Base-by-base conservation (phyloP, 2,329 filamentous ascomycete genomes). In the Boeremia lycopersici region DNA sequence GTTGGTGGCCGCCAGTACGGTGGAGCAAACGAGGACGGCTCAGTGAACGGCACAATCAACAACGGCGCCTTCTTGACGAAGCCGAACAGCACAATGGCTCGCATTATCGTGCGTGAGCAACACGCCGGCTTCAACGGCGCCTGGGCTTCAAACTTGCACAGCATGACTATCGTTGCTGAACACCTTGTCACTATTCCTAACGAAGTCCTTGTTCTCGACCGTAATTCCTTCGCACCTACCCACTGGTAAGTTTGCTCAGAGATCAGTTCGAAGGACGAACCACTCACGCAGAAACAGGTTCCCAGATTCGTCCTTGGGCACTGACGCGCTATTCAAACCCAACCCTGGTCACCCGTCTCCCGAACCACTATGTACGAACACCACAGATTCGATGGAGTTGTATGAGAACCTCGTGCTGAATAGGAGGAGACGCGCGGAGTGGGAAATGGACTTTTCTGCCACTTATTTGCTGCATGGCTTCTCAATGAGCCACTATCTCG, bases 11-110 rank as follows among this genome's bases (percentile, higher is more conserved):
- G 62, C 2, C 62, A 65, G 15, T 59, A 58, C 43, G 34, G 53
- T 31, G 53, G 53, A 15, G 67, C 67, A 62, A 64, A 70, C 64
- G 74, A 75, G 33, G 54, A 41, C 15, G 47, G 57, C 4, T 28
- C 45, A 11, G 47, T 60, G 15, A 63, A 63, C 35, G 56, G 57
- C 3, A 62, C 55, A 2, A 59, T 63, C 41, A 66, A 66, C 57
- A 62, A 65, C 30, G 60, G 61, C 7, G 60, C 53, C 13, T 62
- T 63, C 30, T 31, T 66, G 51, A 57, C 60, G 11, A 50, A 48
- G 9, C 44, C 51, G 1, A 56, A 61, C 40, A 62, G 59, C 52
- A 51, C 54, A n/a, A 61, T 66, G 56, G 49, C 60, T 12, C 46
- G 43, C n/a, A 57, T 66, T 25, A 56, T 65, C 33, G 42, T 52